Conservation (phyloP, 805 yeast genomes). For the Kodamaea jinghongensis region DNA sequence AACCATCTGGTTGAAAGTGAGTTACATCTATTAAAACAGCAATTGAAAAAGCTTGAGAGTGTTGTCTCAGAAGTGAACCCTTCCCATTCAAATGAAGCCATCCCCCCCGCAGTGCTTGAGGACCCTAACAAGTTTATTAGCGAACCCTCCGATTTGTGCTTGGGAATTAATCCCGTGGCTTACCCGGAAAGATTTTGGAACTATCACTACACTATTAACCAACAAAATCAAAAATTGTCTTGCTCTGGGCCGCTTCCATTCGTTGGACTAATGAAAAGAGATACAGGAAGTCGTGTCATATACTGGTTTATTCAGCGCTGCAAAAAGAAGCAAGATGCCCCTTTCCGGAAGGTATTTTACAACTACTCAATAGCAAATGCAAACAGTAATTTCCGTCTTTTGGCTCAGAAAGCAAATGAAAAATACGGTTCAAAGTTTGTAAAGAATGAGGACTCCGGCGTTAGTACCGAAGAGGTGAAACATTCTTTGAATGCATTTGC, state of each 20-base stretch:
- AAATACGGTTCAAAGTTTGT: constrained; percentile 8
- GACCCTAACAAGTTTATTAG: neutral
- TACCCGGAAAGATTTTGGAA: constrained; percentile 7
- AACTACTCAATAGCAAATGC: constrained; percentile 5
- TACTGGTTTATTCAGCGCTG: constrained; percentile 14
- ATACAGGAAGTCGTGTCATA: constrained; percentile 16
- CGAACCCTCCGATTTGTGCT: neutral
- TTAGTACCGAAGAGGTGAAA: constrained; percentile 12
- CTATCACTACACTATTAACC: constrained; percentile 6
- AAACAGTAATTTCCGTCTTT: neutral
- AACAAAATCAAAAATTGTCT: neutral
- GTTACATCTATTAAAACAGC: constrained; percentile 6
- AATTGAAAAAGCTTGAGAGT: constrained; percentile 9
- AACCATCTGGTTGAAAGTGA: constrained; percentile 4
- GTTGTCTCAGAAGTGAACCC: neutral
- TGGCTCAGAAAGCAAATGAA: constrained; percentile 5
- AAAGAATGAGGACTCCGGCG: constrained; percentile 13
- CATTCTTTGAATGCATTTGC: constrained; percentile 5
- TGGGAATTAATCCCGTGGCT: constrained; percentile 7
- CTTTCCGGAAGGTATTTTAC: constrained; percentile 4
- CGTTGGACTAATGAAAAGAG: constrained; percentile 18
- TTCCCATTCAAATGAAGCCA: too few species aligned
- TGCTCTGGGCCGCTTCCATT: constrained; percentile 12
- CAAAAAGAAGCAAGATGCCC: constrained; percentile 4
- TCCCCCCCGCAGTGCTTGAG: neutral